A percentile compares a stretch with the other conserved stretches of the same genome.
These are phyloP conservation scores for Nigrospora sphaerica DNA, from an alignment of 2,329 filamentous ascomycete species.

Conservation along the genomic window DNA sequence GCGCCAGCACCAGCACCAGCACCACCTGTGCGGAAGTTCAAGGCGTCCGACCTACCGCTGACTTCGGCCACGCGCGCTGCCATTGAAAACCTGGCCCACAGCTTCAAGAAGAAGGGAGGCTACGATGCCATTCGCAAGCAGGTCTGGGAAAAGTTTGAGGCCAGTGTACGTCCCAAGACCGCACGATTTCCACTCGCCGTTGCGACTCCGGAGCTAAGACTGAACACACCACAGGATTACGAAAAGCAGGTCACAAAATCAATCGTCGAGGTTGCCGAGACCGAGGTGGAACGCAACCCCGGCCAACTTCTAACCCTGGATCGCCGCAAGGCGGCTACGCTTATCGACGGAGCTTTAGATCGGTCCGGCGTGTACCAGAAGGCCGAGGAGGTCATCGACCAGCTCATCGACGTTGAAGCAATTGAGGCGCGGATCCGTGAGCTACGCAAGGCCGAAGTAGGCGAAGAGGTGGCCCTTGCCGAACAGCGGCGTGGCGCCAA, in stretches of 20 bases:
- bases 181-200: constrained; percentile 1
- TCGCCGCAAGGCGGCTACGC: constrained; percentile 63
- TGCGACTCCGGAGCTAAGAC: background rate
- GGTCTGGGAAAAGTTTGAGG: constrained; percentile 67
- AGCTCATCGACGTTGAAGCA: constrained; percentile 58
- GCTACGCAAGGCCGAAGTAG: constrained; percentile 60
- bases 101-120: constrained; percentile 80
- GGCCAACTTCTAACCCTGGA: constrained; percentile 65
- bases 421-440: constrained; percentile 66
- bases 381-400: constrained; percentile 59
- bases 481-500: constrained; percentile 62
- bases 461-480: constrained; percentile 58
- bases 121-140: constrained; percentile 74
- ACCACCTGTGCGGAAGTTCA: constrained; percentile 42
- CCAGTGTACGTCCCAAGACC: constrained; percentile 46
- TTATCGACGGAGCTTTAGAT: constrained; percentile 73
- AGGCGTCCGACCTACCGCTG: constrained; percentile 68
- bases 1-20: constrained; percentile 5
- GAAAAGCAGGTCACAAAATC: constrained; percentile 59
- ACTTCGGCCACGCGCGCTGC: constrained; percentile 65
- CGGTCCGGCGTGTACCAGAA: constrained; percentile 69
- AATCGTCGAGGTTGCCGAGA: constrained; percentile 62
- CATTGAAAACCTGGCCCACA: constrained; percentile 70
- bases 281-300: constrained; percentile 70
- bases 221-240: constrained; percentile 47